A percentile compares a stretch with the other conserved stretches of the same genome.
These are phyloP conservation scores for Amoeboaphelidium occidentale DNA, from an alignment of 371 early-diverging fungal species.

Conservation along the genomic window DNA sequence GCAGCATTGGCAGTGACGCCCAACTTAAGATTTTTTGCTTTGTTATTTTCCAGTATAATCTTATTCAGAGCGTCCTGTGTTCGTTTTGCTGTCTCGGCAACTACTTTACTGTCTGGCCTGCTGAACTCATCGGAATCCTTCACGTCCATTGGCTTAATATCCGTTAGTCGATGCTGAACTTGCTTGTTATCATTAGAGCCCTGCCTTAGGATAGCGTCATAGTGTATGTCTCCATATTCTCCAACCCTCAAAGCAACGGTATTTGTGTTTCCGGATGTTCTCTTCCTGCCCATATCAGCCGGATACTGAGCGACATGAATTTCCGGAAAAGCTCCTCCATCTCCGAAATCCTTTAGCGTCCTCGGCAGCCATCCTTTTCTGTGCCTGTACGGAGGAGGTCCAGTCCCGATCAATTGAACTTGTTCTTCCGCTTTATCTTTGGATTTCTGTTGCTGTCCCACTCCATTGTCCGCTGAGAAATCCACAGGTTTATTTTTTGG, in stretches of 20 bases:
- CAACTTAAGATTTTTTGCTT: slow-evolving; percentile 38
- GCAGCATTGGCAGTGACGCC: slow-evolving; percentile 14
- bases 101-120: slow-evolving; percentile 53
- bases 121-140: slow-evolving; percentile 40
- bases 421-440: neutral
- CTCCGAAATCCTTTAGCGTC: slow-evolving; percentile 58
- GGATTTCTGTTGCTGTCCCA: neutral
- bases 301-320: slow-evolving; percentile 74
- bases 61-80: slow-evolving; percentile 67
- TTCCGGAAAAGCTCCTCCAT: slow-evolving; percentile 91
- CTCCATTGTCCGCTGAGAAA: neutral
- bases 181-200: slow-evolving; percentile 40
- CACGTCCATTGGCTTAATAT: slow-evolving; percentile 40
- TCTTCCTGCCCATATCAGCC: slow-evolving; percentile 60
- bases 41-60: slow-evolving; percentile 43
- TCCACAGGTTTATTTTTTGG: neutral
- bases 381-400: slow-evolving; percentile 56
- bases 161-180: slow-evolving; percentile 57
- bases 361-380: slow-evolving; percentile 53
- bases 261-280: too few relatives aligned
- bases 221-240: slow-evolving; percentile 33
- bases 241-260: neutral
- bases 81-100: slow-evolving; percentile 56
- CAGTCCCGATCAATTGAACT: too few relatives aligned
- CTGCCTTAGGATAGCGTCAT: slow-evolving; percentile 63